These are phyloP conservation scores for Rhodofomes roseus DNA, from an alignment of 1,284 basidiomycete genomes.

Conservation along the genomic window DNA sequence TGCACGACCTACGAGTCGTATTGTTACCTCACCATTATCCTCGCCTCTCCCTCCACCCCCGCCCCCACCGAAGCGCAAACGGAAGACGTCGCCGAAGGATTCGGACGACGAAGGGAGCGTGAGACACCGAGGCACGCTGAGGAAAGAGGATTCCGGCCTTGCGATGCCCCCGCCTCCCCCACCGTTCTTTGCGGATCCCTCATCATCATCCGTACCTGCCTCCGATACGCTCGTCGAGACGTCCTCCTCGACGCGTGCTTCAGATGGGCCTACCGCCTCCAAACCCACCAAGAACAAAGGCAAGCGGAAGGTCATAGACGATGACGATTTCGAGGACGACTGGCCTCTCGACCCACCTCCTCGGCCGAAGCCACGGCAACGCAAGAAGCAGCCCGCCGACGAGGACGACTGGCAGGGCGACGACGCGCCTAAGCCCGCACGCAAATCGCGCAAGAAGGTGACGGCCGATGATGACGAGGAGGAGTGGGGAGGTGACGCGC, in stretches of 20 bases:
- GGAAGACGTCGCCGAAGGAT: constrained; percentile 19
- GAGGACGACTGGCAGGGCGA: not conserved
- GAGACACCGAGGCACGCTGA: not conserved
- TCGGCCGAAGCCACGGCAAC: not conserved
- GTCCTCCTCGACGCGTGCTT: constrained; percentile 2
- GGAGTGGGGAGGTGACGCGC: not conserved
- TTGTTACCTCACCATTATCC: constrained; percentile 20
- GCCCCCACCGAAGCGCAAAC: constrained; percentile 22
- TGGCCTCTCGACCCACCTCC: constrained; percentile 11
- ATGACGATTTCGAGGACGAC: constrained; percentile 12
- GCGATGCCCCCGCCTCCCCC: constrained; percentile 7
- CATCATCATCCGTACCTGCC: constrained; percentile 11
- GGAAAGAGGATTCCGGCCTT: not conserved
- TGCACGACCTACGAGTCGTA: constrained; percentile 1
- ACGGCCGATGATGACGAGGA: constrained; percentile 4
- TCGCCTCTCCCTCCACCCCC: constrained; percentile 26
- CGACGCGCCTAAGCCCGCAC: constrained; percentile 3
- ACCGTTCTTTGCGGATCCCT: constrained; percentile 18
- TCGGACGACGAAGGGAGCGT: constrained; percentile 14
- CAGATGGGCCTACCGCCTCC: not conserved
- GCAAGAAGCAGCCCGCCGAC: not conserved
- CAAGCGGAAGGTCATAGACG: constrained; percentile 14
- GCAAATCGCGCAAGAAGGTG: constrained; percentile 18
- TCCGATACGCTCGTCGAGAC: constrained; percentile 3
- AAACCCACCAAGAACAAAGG: constrained; percentile 8